Evolutionary conservation across 495 filamentous ascomycete species (phyloP).

Genomic region (Penicillium malachiteum): DNA sequence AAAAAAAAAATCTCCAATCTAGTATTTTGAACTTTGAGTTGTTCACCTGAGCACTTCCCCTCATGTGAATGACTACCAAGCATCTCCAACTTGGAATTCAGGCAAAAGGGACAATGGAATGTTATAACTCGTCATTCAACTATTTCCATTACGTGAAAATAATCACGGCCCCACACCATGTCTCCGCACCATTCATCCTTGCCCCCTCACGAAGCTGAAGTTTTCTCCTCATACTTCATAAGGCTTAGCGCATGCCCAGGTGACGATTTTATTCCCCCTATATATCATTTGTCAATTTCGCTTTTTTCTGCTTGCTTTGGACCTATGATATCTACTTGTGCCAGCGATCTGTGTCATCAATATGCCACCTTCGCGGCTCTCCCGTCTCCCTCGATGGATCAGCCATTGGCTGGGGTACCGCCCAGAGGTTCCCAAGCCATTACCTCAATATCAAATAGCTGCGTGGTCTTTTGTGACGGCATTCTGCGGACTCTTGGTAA

Average conservation of each 20-base stretch:
- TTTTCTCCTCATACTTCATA: slow-evolving; percentile 5
- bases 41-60: too few species aligned
- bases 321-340: neutral
- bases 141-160: slow-evolving; percentile 2
- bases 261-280: neutral
- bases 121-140: neutral
- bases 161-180: neutral
- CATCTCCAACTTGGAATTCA: neutral
- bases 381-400: slow-evolving; percentile 33
- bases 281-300: neutral
- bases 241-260: neutral
- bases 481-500: slow-evolving; percentile 34
- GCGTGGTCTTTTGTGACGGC: slow-evolving; percentile 37
- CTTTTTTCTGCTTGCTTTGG: neutral
- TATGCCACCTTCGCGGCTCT: slow-evolving; percentile 18
- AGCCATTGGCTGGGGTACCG: slow-evolving; percentile 43
- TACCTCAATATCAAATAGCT: slow-evolving; percentile 23
- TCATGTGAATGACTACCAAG: neutral
- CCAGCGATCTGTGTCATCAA: neutral
- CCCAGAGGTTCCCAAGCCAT: slow-evolving; percentile 22
- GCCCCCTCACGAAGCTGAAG: slow-evolving; percentile 2
- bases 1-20: too few species aligned
- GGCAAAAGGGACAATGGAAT: neutral
- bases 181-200: slow-evolving; percentile 1
- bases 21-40: too few species aligned